Conservation (phyloP, 768 basidiomycete genomes). For the Thelephora ganbajun region DNA sequence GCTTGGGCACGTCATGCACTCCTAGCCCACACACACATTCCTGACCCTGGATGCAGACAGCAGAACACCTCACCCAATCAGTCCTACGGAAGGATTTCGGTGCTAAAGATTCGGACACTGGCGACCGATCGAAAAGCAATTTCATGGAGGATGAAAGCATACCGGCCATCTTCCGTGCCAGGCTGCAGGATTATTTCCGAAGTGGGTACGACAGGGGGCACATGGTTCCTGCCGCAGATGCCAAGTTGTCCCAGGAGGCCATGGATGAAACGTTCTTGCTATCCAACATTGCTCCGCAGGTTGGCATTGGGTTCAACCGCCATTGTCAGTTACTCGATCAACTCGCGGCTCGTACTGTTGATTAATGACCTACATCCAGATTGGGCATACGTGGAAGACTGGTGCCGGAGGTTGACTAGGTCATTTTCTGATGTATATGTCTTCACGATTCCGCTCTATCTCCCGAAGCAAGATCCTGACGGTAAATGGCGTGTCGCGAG, state of each 20-base stretch:
- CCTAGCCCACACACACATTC: too few species aligned
- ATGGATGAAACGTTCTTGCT: constrained; percentile 96
- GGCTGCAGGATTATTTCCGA: constrained; percentile 76
- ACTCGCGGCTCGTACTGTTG: background rate
- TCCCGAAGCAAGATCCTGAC: constrained; percentile 72
- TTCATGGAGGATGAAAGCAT: constrained; percentile 78
- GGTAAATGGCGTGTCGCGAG: constrained; percentile 93
- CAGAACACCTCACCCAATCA: constrained; percentile 75
- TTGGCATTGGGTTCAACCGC: constrained; percentile 93
- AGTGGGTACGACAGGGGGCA: constrained; percentile 96
- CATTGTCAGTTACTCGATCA: constrained; percentile 50
- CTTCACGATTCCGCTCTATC: constrained; percentile 95
- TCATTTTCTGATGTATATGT: constrained; percentile 91
- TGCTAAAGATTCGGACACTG: constrained; percentile 20
- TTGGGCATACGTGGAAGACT: constrained; percentile 94
- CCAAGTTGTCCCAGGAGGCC: constrained; percentile 79
- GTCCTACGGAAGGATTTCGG: background rate
- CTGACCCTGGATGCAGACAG: constrained; percentile 45
- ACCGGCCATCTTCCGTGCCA: constrained; percentile 68
- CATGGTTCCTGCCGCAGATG: constrained; percentile 98
- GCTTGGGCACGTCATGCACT: constrained; percentile 56
- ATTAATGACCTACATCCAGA: constrained; percentile 30
- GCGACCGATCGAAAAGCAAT: constrained; percentile 59
- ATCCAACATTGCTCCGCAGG: constrained; percentile 95
- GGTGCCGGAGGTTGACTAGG: constrained; percentile 83